These are phyloP conservation scores for Pittosporum tobira DNA, from an alignment of 129 eudicot species.

Conservation along the genomic window DNA sequence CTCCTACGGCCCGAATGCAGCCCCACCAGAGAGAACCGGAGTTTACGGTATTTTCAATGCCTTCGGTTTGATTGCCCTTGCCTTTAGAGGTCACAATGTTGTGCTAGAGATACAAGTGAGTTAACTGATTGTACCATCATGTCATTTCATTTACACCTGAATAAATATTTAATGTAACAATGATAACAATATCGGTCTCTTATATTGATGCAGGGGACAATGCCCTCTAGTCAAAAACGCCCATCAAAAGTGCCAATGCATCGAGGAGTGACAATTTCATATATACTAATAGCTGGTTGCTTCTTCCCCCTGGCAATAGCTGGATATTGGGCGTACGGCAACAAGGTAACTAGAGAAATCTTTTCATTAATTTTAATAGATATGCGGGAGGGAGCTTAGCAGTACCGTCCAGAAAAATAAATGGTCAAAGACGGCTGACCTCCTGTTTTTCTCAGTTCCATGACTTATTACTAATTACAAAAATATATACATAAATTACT, in stretches of 20 bases:
- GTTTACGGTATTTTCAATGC: slow-evolving; percentile 28
- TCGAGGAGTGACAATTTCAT: slow-evolving; percentile 40
- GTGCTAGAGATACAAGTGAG: slow-evolving; percentile 71
- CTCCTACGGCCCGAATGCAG: slow-evolving; percentile 1
- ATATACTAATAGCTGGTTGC: slow-evolving; percentile 40
- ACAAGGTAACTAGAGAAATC: slow-evolving; percentile 34
- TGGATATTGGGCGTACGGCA: slow-evolving; percentile 65
- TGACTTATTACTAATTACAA: background rate
- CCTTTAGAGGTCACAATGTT: slow-evolving; percentile 71
- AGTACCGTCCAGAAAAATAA: too few relatives aligned
- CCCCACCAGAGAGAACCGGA: slow-evolving; percentile 6
- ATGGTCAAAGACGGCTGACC: too few relatives aligned
- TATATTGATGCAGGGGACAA: slow-evolving; percentile 40
- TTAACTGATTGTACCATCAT: background rate
- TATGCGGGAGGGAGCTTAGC: too few relatives aligned
- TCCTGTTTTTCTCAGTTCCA: too few relatives aligned
- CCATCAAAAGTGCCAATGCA: slow-evolving; percentile 41
- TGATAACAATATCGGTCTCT: background rate
- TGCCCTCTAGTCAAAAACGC: slow-evolving; percentile 27
- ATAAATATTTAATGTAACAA: too few relatives aligned
- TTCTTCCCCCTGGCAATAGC: slow-evolving; percentile 54
- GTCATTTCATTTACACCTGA: too few relatives aligned
- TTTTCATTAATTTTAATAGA: too few relatives aligned
- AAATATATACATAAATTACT: background rate
- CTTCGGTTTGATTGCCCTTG: slow-evolving; percentile 37